A percentile compares a stretch with the other conserved stretches of the same genome.
phyloP scores from a whole-genome alignment of 2,329 filamentous ascomycete genomes.

The Fusarium circinatum region DNA sequence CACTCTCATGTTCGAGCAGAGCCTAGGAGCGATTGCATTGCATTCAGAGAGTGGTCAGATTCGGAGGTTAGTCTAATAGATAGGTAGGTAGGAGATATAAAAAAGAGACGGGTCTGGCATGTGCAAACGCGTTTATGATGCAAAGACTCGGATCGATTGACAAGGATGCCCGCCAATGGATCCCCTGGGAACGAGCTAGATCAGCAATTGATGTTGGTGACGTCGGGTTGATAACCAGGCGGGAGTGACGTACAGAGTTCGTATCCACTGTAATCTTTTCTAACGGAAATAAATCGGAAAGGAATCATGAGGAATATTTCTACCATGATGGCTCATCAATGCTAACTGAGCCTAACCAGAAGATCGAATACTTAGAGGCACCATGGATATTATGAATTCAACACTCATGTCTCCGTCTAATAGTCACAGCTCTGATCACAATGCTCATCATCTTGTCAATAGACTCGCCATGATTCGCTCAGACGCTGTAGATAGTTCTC shows the following conservation, averaged over 20 bases:
- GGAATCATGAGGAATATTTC: not conserved
- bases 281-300: constrained; percentile 4
- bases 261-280: not conserved
- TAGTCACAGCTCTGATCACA: not conserved
- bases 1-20: constrained; percentile 37
- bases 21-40: constrained; percentile 20
- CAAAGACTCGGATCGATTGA: constrained; percentile 17
- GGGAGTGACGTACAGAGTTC: constrained; percentile 30
- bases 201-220: constrained; percentile 38
- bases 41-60: constrained; percentile 15
- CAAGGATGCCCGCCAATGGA: constrained; percentile 33
- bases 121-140: constrained; percentile 32
- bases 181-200: too few species aligned
- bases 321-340: not conserved
- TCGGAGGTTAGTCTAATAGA: not conserved
- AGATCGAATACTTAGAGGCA: not conserved
- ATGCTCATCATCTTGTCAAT: not conserved
- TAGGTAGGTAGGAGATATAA: not conserved
- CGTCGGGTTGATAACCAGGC: constrained; percentile 35
- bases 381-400: not conserved
- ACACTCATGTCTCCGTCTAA: not conserved
- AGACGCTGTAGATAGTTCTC: not conserved
- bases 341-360: not conserved
- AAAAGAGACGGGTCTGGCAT: constrained; percentile 21
- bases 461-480: not conserved